Percentiles rank a stretch among this genome's conserved stretches.
phyloP scores from a whole-genome alignment of 1,139 yeast genomes.

The Diutina siamensis region DNA sequence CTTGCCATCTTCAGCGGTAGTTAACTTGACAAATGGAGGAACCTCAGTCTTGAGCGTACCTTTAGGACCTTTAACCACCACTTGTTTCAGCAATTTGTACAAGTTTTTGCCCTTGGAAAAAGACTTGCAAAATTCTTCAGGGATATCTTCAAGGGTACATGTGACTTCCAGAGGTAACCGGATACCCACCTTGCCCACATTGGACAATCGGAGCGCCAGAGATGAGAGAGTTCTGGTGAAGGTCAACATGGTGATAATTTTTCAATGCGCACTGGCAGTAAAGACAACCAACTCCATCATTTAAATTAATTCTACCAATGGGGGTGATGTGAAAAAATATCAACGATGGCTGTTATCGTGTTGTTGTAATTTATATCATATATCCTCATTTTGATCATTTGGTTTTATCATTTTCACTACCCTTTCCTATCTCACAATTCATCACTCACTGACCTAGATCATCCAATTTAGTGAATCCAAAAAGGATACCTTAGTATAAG shows the following conservation, averaged over 20 bases:
- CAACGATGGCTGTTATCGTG: too few relatives aligned
- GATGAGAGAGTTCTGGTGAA: not conserved
- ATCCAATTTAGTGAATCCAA: too few relatives aligned
- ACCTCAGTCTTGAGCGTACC: slow-evolving; percentile 55
- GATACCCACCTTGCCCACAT: slow-evolving; percentile 32
- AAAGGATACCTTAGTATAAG: too few relatives aligned
- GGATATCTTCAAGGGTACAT: slow-evolving; percentile 25
- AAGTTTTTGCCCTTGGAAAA: slow-evolving; percentile 62
- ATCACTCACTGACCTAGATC: too few relatives aligned
- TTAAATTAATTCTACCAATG: too few relatives aligned
- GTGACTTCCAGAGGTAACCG: slow-evolving; percentile 22
- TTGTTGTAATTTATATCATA: too few relatives aligned
- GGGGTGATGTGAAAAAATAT: too few relatives aligned
- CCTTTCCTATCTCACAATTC: too few relatives aligned
- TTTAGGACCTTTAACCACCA: slow-evolving; percentile 71
- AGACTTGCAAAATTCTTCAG: slow-evolving; percentile 35
- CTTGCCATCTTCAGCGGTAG: slow-evolving; percentile 18
- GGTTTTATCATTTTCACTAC: too few relatives aligned
- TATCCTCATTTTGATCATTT: too few relatives aligned
- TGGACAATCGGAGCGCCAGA: slow-evolving; percentile 15
- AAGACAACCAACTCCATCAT: too few relatives aligned
- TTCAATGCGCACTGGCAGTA: not conserved
- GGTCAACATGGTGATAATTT: not conserved
- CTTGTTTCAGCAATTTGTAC: slow-evolving; percentile 45
- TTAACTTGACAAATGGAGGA: slow-evolving; percentile 58